Percentiles rank a stretch among this genome's conserved stretches.
phyloP scores from a whole-genome alignment of 2,329 filamentous ascomycete species.

The Trichothecium roseum region DNA sequence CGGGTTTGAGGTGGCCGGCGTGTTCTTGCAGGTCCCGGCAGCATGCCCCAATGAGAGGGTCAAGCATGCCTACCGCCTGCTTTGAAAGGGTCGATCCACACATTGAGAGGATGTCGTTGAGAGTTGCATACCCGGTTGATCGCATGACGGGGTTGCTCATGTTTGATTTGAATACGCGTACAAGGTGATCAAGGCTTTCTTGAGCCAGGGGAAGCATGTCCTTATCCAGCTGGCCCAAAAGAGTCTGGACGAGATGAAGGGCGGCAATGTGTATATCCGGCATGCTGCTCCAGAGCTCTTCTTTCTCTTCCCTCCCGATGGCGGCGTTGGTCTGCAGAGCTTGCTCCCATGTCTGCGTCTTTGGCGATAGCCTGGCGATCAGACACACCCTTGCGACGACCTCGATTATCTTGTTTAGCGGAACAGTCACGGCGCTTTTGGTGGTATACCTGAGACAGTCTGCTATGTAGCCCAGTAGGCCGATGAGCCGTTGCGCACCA shows the following conservation, averaged over 20 bases:
- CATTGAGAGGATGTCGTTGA: conserved; percentile 46
- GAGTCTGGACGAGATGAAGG: conserved; percentile 48
- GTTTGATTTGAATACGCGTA: conserved; percentile 57
- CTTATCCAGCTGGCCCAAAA: conserved; percentile 48
- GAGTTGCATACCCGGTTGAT: conserved; percentile 46
- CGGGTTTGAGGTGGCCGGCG: conserved; percentile 33
- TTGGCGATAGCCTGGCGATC: conserved; percentile 43
- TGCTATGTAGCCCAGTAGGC: conserved; percentile 55
- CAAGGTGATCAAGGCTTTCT: conserved; percentile 58
- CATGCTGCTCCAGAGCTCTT: conserved; percentile 63
- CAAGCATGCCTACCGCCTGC: conserved; percentile 51
- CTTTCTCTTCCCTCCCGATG: conserved; percentile 69
- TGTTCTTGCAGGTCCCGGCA: conserved; percentile 63
- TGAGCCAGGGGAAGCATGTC: conserved; percentile 50
- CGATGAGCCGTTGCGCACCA: conserved; percentile 59
- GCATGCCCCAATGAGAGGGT: conserved; percentile 52
- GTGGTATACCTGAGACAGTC: conserved; percentile 55
- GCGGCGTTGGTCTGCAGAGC: conserved; percentile 58
- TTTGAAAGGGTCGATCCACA: conserved; percentile 59
- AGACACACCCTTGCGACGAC: conserved; percentile 60
- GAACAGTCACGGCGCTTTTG: conserved; percentile 53
- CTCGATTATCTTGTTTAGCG: conserved; percentile 58
- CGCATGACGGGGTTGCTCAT: conserved; percentile 46
- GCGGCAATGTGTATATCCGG: conserved; percentile 65
- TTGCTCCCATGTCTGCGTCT: conserved; percentile 34